phyloP scores from a whole-genome alignment of 768 basidiomycete species.

The Butyriboletus loyo region DNA sequence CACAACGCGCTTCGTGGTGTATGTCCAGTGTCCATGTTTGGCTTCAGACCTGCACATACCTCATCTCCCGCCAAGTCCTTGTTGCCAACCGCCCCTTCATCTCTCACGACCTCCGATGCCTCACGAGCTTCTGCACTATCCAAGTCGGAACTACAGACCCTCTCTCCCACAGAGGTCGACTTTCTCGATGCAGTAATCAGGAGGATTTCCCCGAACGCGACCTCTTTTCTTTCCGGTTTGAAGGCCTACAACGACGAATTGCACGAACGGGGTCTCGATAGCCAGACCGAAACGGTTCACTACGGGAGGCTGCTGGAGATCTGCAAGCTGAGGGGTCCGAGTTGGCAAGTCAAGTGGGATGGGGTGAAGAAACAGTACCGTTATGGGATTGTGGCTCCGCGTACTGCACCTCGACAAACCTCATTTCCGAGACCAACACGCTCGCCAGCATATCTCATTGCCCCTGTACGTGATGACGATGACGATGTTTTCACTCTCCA shows the following conservation, averaged over 20 bases:
- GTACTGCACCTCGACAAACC: conserved; percentile 8
- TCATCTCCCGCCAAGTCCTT: conserved; percentile 44
- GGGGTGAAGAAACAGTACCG: conserved; percentile 59
- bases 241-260: conserved; percentile 83
- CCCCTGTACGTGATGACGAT: conserved; percentile 35
- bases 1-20: conserved; percentile 13
- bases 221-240: conserved; percentile 77
- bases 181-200: conserved; percentile 73
- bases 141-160: conserved; percentile 46
- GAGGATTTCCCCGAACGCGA: conserved; percentile 63
- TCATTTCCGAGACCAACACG: conserved; percentile 22
- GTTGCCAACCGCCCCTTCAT: conserved; percentile 13
- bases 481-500: conserved; percentile 43
- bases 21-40: conserved; percentile 33
- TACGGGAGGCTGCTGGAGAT: conserved; percentile 83
- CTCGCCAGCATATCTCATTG: conserved; percentile 20
- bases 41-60: conserved; percentile 45
- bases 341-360: conserved; percentile 82
- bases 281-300: conserved; percentile 71
- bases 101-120: conserved; percentile 27
- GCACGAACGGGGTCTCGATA: conserved; percentile 69
- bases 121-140: conserved; percentile 42
- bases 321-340: conserved; percentile 73
- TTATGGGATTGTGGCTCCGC: conserved; percentile 29
- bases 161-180: conserved; percentile 57